phyloP scores from a whole-genome alignment of 2,329 filamentous ascomycete species.

The Fusarium verticillioides region DNA sequence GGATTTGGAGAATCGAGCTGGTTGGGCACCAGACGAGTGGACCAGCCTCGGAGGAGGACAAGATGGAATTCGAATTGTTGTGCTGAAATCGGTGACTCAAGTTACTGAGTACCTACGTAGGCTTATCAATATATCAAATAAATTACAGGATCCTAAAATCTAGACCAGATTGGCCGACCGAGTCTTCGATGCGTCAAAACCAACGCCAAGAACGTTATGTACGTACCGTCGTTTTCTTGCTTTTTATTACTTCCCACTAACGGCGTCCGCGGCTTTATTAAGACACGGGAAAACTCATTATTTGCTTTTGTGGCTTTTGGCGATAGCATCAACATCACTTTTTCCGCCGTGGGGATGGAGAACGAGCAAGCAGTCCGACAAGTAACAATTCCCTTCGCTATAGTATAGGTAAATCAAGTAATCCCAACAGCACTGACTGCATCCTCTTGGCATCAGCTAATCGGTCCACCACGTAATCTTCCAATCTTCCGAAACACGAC shows the following conservation, averaged over 20 bases:
- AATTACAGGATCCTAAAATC: not conserved
- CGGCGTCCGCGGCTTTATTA: not conserved
- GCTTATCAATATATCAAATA: not conserved
- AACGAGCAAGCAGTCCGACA: not conserved
- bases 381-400: not conserved
- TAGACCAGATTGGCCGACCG: slow-evolving; percentile 9
- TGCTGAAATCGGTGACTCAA: not conserved
- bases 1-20: slow-evolving; percentile 16
- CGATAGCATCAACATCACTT: not conserved
- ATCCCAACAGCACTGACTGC: not conserved
- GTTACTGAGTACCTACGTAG: not conserved
- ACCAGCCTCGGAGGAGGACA: slow-evolving; percentile 4
- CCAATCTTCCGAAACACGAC: slow-evolving; percentile 42
- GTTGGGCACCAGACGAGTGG: slow-evolving; percentile 21
- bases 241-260: slow-evolving; percentile 16
- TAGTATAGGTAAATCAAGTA: slow-evolving; percentile 14
- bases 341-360: not conserved
- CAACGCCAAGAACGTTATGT: not conserved
- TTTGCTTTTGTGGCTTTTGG: not conserved
- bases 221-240: not conserved
- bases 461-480: slow-evolving; percentile 40
- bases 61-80: not conserved
- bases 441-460: slow-evolving; percentile 32
- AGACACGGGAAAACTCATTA: not conserved
- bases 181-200: slow-evolving; percentile 7